Evolutionary conservation across 208 protist genomes (phyloP).

Genomic region (Leishmania amazonensis): DNA sequence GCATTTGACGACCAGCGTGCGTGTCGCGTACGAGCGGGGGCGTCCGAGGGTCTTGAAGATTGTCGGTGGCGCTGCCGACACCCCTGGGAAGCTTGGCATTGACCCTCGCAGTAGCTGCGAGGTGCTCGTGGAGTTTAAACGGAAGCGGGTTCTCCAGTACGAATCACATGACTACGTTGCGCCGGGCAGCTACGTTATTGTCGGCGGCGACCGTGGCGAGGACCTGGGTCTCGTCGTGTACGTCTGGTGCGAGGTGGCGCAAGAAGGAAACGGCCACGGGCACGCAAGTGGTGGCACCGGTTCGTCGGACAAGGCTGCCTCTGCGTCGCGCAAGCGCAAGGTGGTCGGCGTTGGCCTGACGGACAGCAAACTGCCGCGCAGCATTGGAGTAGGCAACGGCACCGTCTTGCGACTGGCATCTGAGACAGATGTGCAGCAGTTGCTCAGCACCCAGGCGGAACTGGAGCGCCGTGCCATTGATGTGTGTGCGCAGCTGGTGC

Average conservation of each 20-base stretch:
- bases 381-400: conserved; percentile 76
- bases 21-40: conserved; percentile 59
- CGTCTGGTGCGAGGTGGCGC: conserved; percentile 71
- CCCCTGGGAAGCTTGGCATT: conserved; percentile 59
- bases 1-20: conserved; percentile 66
- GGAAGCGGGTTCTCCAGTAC: conserved; percentile 85
- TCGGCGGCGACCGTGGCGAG: conserved; percentile 88
- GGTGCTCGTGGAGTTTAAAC: conserved; percentile 92
- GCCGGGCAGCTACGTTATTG: conserved; percentile 84
- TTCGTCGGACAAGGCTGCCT: background rate
- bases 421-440: conserved; percentile 64
- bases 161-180: conserved; percentile 72
- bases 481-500: conserved; percentile 75
- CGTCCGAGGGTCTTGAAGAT: conserved; percentile 56
- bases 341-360: conserved; percentile 66
- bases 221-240: conserved; percentile 88
- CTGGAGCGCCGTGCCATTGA: conserved; percentile 83
- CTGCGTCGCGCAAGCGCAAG: conserved; percentile 2
- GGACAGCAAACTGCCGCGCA: conserved; percentile 58
- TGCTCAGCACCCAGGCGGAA: conserved; percentile 76
- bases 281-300: background rate
- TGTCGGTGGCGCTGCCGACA: conserved; percentile 39
- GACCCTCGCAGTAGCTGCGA: conserved; percentile 62
- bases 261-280: background rate
- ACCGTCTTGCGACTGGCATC: conserved; percentile 74